A percentile compares a stretch with the other conserved stretches of the same genome.
phyloP scores from a whole-genome alignment of 306 rosid species.

The Cyclanthera cordifolia region DNA sequence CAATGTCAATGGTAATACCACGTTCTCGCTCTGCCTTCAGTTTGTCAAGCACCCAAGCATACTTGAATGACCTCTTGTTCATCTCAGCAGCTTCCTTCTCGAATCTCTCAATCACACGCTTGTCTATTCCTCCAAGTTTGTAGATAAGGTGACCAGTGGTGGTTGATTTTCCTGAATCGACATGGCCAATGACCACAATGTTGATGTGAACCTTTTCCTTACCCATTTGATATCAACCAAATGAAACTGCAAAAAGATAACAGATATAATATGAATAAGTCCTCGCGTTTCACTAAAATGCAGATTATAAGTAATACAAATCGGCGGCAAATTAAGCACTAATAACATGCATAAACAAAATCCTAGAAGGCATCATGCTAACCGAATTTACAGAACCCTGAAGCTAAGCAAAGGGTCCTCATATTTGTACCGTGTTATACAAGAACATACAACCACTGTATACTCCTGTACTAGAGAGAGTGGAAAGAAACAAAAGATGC shows the following conservation, averaged over 20 bases:
- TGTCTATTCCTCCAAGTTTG: conserved; percentile 21
- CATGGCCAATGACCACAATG: conserved; percentile 22
- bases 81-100: conserved; percentile 22
- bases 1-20: conserved; percentile 22
- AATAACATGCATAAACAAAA: too few relatives aligned
- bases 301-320: too few relatives aligned
- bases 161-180: conserved; percentile 19
- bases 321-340: too few relatives aligned
- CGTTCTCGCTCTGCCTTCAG: conserved; percentile 21
- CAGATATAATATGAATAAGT: not conserved
- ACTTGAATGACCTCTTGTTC: conserved; percentile 22
- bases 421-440: too few relatives aligned
- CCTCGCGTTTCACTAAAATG: too few relatives aligned
- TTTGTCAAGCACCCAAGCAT: conserved; percentile 16
- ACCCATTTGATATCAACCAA: conserved; percentile 5
- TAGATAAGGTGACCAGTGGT: conserved; percentile 22
- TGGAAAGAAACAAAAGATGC: too few relatives aligned
- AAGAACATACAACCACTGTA: too few relatives aligned
- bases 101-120: conserved; percentile 20
- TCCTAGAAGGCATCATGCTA: too few relatives aligned
- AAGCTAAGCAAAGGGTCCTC: not conserved
- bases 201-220: conserved; percentile 17
- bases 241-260: not conserved
- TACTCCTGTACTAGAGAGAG: too few relatives aligned
- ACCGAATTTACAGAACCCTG: too few relatives aligned